A percentile compares a stretch with the other conserved stretches of the same genome.
Evolutionary conservation across 345 rosid genomes (phyloP).

Genomic region (Moricandia arvensis): DNA sequence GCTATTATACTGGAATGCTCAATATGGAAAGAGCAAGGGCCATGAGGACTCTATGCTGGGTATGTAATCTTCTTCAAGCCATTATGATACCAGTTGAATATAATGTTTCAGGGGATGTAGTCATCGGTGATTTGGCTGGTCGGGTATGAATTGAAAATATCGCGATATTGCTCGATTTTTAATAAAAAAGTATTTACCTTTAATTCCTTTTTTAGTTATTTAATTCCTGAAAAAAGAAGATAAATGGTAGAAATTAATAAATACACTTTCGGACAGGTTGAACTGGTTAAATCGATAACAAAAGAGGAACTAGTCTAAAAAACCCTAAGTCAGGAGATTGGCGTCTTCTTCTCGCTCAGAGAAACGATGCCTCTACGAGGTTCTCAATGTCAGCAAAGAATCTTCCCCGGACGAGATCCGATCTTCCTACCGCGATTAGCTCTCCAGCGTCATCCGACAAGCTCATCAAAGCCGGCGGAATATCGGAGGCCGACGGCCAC

Average conservation of each 20-base stretch:
- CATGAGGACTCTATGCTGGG: conserved; percentile 76
- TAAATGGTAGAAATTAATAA: background rate
- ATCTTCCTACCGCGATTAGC: conserved; percentile 78
- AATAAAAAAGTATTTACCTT: background rate
- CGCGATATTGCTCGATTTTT: too few species aligned
- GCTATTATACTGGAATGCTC: conserved; percentile 75
- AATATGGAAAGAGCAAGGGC: conserved; percentile 86
- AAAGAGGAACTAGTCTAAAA: conserved; percentile 9
- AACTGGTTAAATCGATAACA: conserved; percentile 2
- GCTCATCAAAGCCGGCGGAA: conserved; percentile 80
- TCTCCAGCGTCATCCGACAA: conserved; percentile 93
- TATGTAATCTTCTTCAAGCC: background rate
- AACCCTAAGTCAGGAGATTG: conserved; percentile 32
- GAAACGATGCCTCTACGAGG: conserved; percentile 91
- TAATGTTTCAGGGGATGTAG: background rate
- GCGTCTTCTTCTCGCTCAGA: conserved; percentile 57
- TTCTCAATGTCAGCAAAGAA: conserved; percentile 58
- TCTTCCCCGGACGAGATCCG: conserved; percentile 78
- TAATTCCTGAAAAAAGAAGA: background rate
- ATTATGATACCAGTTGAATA: background rate
- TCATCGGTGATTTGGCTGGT: too few species aligned
- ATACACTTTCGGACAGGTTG: background rate
- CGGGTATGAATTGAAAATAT: too few species aligned
- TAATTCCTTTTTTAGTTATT: background rate
- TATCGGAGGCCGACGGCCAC: conserved; percentile 78